Evolutionary conservation across 495 filamentous ascomycete species (phyloP), one percentile per base, ranked within the genome.

Genomic region (Glarea lozoyensis): DNA sequence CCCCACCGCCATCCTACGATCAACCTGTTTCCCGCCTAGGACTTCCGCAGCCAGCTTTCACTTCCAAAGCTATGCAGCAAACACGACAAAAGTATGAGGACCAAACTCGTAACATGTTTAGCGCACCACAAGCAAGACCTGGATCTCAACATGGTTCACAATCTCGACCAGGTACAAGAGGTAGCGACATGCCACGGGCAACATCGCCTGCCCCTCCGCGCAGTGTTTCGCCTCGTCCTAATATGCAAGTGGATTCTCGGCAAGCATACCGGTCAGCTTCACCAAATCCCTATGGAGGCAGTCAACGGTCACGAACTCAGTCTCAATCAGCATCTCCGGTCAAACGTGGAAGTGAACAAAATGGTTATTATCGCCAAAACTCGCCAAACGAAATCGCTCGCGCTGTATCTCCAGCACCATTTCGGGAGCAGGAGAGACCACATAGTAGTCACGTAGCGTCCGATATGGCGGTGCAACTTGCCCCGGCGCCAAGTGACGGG

Each of bases 51-150:
- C 92, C 90, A 0, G 93, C 93, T 10, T 86, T 89, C 47, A 97
- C 93, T 0, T 82, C 84, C 6, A 80, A 81, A 41, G 82, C 89
- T 34, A 99, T 99, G 93, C 82, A 95, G 51, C 82, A 92, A 54
- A 84, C 90, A 10, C 88, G 87, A 1, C 79, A 89, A 42, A 84
- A 84, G 54, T 95, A 92, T 57, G 76, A 84, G 33, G 79, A 81
- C 40, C 84, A 95, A 60, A 84, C 82, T 6, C 78, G 85, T 40
- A 83, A 74, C 52, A 81, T 95, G 76, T 86, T 94, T 54, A 62
- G 53, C 49, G 10, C 38, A 7, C 20, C 40, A 17, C 46, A 40
- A 42, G 17, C 24, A 29, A 36, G 54, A 4, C 41, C 54, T 16
- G 55, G 50, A 11, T 58, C 55, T 13, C 50, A 46, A 23, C 40